Base-by-base conservation (phyloP, 2,329 filamentous ascomycete genomes). In the Colletotrichum sidae region DNA sequence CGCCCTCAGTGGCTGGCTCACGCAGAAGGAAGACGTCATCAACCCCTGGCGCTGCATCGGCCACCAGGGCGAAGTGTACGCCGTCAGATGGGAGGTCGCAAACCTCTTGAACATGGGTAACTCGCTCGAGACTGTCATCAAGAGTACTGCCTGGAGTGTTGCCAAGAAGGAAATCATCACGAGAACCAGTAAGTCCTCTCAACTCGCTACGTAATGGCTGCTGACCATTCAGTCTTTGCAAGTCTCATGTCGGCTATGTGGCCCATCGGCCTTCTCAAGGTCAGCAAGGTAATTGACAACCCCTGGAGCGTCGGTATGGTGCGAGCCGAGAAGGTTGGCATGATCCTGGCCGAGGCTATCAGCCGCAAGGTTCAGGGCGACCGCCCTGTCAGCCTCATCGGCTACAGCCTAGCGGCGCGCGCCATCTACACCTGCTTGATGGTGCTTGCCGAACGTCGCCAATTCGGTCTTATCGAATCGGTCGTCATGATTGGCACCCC, bases 381-480 rank as follows among this genome's bases (percentile, higher is more conserved):
- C 72, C 86, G 94, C 5, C 88, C 92, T 0, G 88, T 97, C 4
- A 94, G 90, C 7, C 80, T 97, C 11, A 85, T 96, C 50, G 94
- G 93, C 2, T 97, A 93, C 75, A 93, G 92, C 47, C 82, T 97
- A 8, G 93, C 92, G 2, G 92, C 93, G 15, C 87, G 93, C 52
- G 87, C 94, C 39, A 94, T 98, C 55, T 97, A 92, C 74, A 87
- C 90, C 4, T 97, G 94, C 69, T 84, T 97, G 13, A 90, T 92
- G 80, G 87, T 84, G 38, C 83, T 98, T 49, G 93, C 93, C 0
- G 92, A 95, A 74, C 86, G 93, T 64, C 88, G 90, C 55, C 92
- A 92, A 2, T 97, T 97, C 73, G 95, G 95, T 0, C 76, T 97
- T 3, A 83, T 99, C 11, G 95, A 98, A 73, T 93, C 91, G 39